Percentiles rank a stretch among this genome's conserved stretches.
Evolutionary conservation across 208 protist genomes (phyloP).

Genomic region (Wallacemonas sp.): DNA sequence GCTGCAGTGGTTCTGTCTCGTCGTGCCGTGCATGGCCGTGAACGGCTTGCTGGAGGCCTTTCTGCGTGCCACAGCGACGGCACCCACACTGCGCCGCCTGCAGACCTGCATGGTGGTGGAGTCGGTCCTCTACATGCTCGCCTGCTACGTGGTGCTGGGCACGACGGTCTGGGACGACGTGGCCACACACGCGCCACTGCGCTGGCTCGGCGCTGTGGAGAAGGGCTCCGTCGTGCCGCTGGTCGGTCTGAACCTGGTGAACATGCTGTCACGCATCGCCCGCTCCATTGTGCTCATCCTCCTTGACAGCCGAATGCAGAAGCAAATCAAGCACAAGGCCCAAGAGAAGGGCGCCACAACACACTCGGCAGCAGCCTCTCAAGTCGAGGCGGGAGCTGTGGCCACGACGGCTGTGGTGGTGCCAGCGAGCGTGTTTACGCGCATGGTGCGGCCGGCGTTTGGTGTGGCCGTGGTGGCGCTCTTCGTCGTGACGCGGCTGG

Average conservation of each 20-base stretch:
- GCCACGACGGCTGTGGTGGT: background rate
- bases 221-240: conserved; percentile 25
- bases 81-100: conserved; percentile 35
- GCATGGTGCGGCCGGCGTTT: background rate
- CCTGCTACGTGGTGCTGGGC: conserved; percentile 49
- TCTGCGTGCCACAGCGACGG: conserved; percentile 58
- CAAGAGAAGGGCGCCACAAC: background rate
- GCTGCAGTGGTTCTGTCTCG: conserved; percentile 82
- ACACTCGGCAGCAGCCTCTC: background rate
- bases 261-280: conserved; percentile 45
- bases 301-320: background rate
- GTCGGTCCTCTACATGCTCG: conserved; percentile 49
- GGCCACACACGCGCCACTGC: background rate
- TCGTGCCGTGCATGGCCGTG: conserved; percentile 69
- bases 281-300: conserved; percentile 21
- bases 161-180: conserved; percentile 8
- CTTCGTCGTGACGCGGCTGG: conserved; percentile 24
- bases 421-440: background rate
- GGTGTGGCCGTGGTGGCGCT: conserved; percentile 13
- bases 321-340: background rate
- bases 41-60: conserved; percentile 90
- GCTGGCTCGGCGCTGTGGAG: conserved; percentile 10
- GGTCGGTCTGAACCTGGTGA: conserved; percentile 49
- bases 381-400: background rate
- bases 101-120: conserved; percentile 55